Conservation (phyloP, 805 yeast genomes). For the Cyberlindnera nakhonratchasimensis region DNA sequence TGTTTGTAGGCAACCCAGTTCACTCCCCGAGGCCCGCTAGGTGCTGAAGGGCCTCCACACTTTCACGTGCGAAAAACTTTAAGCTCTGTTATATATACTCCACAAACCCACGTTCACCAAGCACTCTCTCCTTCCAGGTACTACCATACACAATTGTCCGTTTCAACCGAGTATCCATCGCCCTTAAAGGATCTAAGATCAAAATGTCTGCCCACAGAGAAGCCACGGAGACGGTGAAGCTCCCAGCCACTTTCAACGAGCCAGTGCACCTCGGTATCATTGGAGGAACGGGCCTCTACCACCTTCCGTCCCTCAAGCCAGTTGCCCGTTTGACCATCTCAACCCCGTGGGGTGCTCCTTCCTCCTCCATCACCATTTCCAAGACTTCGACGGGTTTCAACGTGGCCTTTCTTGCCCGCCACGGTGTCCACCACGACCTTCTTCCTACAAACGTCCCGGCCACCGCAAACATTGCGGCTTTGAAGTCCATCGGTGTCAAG, state of each 20-base stretch:
- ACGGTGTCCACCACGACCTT: constrained; percentile 84
- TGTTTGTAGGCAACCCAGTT: too few species aligned
- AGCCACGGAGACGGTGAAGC: constrained; percentile 5
- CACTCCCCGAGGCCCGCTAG: background rate
- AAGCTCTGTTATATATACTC: too few species aligned
- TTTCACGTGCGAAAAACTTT: constrained; percentile 1
- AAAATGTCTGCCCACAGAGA: constrained; percentile 30
- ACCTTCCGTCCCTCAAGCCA: constrained; percentile 74
- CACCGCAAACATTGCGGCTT: constrained; percentile 93
- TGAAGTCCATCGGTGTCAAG: constrained; percentile 81
- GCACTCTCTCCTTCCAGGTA: background rate
- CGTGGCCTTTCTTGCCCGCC: constrained; percentile 93
- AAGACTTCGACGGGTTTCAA: constrained; percentile 72
- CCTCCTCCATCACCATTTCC: constrained; percentile 91
- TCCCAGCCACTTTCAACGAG: constrained; percentile 53
- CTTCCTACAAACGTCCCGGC: constrained; percentile 92
- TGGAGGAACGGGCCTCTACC: constrained; percentile 98
- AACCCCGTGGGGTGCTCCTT: constrained; percentile 98
- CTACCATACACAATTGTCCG: constrained; percentile 1
- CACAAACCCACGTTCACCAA: background rate
- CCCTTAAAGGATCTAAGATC: background rate
- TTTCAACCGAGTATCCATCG: constrained; percentile 1
- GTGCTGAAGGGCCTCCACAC: background rate
- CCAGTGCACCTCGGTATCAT: constrained; percentile 83
- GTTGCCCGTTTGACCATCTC: constrained; percentile 78